A percentile compares a stretch with the other conserved stretches of the same genome.
phyloP scores from a whole-genome alignment of 108 stramenopile species.

The Skeletonema tropicum region DNA sequence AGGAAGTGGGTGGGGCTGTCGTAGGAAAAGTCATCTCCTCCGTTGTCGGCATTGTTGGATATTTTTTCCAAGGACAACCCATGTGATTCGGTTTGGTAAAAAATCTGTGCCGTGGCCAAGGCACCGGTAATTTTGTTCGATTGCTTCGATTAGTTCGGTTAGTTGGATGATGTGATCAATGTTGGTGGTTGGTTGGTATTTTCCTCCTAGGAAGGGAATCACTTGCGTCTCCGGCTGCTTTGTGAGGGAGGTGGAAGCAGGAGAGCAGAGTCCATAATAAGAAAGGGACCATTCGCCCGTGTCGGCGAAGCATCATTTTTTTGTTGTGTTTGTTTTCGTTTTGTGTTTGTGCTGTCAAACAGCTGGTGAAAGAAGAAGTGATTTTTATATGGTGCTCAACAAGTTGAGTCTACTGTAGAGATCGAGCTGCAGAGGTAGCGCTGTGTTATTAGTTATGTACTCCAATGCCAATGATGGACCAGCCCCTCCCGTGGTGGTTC shows the following conservation, averaged over 20 bases:
- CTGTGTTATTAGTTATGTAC: no score
- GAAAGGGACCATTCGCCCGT: constrained; percentile 1
- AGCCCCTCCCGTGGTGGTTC: no score
- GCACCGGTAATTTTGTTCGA: neutral
- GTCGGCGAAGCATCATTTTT: neutral
- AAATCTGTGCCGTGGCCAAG: neutral
- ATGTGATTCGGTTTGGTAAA: neutral
- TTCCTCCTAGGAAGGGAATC: constrained; percentile 29
- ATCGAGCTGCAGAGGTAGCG: no score
- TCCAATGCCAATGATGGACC: no score
- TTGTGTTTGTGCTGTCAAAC: no score
- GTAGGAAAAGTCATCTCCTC: neutral
- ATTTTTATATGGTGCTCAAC: no score
- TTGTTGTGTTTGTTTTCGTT: no score
- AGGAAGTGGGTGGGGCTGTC: neutral
- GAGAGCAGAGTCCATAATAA: neutral
- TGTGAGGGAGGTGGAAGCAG: neutral
- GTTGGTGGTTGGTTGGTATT: constrained; percentile 41
- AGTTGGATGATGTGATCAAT: constrained; percentile 25
- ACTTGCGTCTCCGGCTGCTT: constrained; percentile 26
- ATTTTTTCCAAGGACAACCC: neutral
- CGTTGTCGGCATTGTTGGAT: neutral
- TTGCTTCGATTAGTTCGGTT: neutral
- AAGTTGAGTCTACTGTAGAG: no score
- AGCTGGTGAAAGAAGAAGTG: no score